Percentiles rank a stretch among this genome's conserved stretches.
Evolutionary conservation across 2,329 filamentous ascomycete species (phyloP).

Genomic region (Sarocladium kiliense): DNA sequence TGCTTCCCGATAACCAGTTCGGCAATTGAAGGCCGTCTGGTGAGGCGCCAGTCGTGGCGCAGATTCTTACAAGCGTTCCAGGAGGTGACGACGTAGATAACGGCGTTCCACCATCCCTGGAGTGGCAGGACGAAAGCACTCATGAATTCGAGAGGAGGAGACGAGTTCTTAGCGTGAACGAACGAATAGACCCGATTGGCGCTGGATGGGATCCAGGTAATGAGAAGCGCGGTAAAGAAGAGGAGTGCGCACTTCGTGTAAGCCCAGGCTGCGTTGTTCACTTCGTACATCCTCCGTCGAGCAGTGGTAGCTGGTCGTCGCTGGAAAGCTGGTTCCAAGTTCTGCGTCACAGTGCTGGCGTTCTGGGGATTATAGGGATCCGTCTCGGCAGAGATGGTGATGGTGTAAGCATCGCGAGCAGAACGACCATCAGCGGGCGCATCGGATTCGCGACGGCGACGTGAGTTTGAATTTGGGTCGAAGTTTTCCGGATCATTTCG

Average conservation of each 20-base stretch:
- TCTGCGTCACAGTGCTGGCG: background rate
- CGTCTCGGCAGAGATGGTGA: constrained; percentile 40
- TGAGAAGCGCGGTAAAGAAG: constrained; percentile 65
- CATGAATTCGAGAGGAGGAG: constrained; percentile 60
- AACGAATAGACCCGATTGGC: constrained; percentile 72
- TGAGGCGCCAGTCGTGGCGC: constrained; percentile 1
- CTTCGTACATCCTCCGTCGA: constrained; percentile 40
- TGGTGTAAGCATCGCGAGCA: constrained; percentile 34
- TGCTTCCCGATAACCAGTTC: constrained; percentile 9
- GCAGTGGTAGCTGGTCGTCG: constrained; percentile 12
- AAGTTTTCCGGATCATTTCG: constrained; percentile 10
- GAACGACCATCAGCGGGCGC: background rate
- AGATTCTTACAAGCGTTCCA: constrained; percentile 55
- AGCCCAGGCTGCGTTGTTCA: constrained; percentile 60
- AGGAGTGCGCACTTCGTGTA: constrained; percentile 67
- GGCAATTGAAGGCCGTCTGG: background rate
- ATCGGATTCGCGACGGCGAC: background rate
- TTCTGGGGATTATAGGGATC: background rate
- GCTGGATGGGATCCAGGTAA: constrained; percentile 74
- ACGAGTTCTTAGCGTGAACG: constrained; percentile 46
- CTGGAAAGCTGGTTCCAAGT: constrained; percentile 6
- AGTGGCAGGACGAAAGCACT: constrained; percentile 72
- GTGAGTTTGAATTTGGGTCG: background rate
- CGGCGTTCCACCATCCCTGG: constrained; percentile 79
- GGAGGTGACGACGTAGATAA: constrained; percentile 71